Base-by-base conservation (phyloP, 2,329 filamentous ascomycete genomes). In the Hirsutella thompsonii region DNA sequence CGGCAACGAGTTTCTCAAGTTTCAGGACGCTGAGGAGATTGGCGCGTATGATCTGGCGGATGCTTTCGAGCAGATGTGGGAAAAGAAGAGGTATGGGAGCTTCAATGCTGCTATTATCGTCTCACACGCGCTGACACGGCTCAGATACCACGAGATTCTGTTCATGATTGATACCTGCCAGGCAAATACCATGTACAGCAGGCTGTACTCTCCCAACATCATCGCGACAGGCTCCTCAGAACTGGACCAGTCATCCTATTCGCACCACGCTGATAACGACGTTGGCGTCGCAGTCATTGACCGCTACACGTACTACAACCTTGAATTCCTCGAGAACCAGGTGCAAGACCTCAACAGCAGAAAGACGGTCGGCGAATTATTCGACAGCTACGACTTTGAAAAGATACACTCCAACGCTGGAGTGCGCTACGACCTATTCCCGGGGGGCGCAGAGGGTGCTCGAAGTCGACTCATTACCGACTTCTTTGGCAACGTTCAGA, bases 151-250 rank as follows among this genome's bases (percentile, higher is more conserved):
- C 60, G 92, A 98, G 63, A 80, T 98, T 51, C 76, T 98, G 43
- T 98, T 98, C 70, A 98, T 98, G 92, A 98, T 98, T 63, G 92
- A 98, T 61, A 98, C 92, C 0, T 98, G 92, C 67, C 92, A 98
- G 66, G 92, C 92, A 42, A 98, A 98, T 61, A 98, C 92, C 26
- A 95, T 98, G 88, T 98, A 94, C 67, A 90, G 81, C 58, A 90
- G 94, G 53, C 86, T 98, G 56, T 98, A 98, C 69, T 94, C 88
- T 5, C 90, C 90, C 37, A 96, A 96, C 56, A 95, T 98, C 54
- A 88, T 98, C 54, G 92, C 92, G 0, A 98, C 93, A 0, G 92
- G 92, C n/a, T 94, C 86, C 26, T 93, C 85, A 3, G 88, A 92
- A 59, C 81, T 96, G 46, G 90, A 96, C 57, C 86, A 98, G 62